Evolutionary conservation across 345 rosid genomes (phyloP).

Genomic region (Linum lewisii): DNA sequence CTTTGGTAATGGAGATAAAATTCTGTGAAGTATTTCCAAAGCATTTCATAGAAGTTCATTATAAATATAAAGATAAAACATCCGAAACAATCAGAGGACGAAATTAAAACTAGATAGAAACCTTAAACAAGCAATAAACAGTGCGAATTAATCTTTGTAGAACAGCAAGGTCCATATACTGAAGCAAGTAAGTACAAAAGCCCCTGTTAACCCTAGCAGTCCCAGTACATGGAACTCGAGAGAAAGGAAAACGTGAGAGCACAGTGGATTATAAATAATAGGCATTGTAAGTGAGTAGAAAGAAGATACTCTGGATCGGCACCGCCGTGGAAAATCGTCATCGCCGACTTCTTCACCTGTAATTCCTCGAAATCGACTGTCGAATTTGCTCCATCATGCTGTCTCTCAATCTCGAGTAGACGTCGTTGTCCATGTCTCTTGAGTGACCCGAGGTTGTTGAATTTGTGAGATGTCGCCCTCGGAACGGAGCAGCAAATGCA

Average conservation of each 20-base stretch:
- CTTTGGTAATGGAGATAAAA: too few relatives aligned
- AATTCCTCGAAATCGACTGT: slow-evolving; percentile 70
- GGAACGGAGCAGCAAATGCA: neutral
- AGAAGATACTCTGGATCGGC: slow-evolving; percentile 25
- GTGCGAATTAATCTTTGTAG: too few relatives aligned
- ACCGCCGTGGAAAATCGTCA: slow-evolving; percentile 39
- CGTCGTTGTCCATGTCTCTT: slow-evolving; percentile 33
- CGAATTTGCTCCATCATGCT: slow-evolving; percentile 79
- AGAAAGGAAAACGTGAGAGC: neutral
- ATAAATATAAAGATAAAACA: too few relatives aligned
- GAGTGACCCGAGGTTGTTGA: neutral
- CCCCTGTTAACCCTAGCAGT: too few relatives aligned
- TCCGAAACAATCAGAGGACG: too few relatives aligned
- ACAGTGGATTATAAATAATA: slow-evolving; percentile 1
- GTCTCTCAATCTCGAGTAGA: slow-evolving; percentile 62
- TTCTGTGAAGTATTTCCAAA: too few relatives aligned
- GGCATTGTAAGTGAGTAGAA: neutral
- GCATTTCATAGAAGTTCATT: too few relatives aligned
- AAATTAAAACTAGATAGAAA: too few relatives aligned
- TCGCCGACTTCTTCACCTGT: slow-evolving; percentile 87
- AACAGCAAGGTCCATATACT: too few relatives aligned
- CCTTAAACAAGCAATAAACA: too few relatives aligned
- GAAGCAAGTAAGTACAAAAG: too few relatives aligned
- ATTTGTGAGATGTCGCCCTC: neutral
- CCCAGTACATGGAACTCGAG: neutral